Evolutionary conservation across 2,329 filamentous ascomycete species (phyloP), one percentile per base, ranked within the genome.

Genomic region (Mycocentrospora acerina): DNA sequence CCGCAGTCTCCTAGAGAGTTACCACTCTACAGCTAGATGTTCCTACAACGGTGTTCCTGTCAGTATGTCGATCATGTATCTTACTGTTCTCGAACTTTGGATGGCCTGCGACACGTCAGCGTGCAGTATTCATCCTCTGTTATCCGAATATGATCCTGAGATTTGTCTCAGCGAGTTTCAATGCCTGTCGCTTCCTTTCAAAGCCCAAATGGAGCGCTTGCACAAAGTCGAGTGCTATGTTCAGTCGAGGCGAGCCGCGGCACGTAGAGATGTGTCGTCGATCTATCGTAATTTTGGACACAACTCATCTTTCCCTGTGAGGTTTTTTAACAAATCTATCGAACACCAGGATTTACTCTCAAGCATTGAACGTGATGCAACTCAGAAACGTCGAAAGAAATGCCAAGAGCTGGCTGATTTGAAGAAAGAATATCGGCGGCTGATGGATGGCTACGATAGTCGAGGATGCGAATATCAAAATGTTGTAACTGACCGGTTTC

Each of bases 51-150:
- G 34, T 0, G 68, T 72, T 2, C 74, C 80, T 0, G 71, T 77
- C 42, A 62, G 60, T 0, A 50, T 66, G 0, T 85, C 82, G 0
- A 44, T 73, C 4, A 81, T 82, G 75, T 40, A 81, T 3, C 67
- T 85, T 0, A 78, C 74, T 0, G 49, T 78, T 0, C 48, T 81
- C 3, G 79, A 83, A 37, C 55, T 85, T 0, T 85, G 81, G 82
- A 55, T 79, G 7, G 76, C 75, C 0, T 72, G 75, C 22, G 81
- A 85, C 44, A 74, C 65, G 34, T 64, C 67, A 2, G 73, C 74
- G 1, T 61, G 68, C 2, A 11, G 38, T 1, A 38, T 61, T 0
- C 63, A 69, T n/a, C 62, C 70, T 0, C 44, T 79, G 4, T 51
- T 84, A 0, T 7, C 5, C 0, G 56, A 78, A 0, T 84, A 79